Percentiles rank a stretch among this genome's conserved stretches.
phyloP scores from a whole-genome alignment of 257 asterid genomes.

The Nicotiana obtusifolia region DNA sequence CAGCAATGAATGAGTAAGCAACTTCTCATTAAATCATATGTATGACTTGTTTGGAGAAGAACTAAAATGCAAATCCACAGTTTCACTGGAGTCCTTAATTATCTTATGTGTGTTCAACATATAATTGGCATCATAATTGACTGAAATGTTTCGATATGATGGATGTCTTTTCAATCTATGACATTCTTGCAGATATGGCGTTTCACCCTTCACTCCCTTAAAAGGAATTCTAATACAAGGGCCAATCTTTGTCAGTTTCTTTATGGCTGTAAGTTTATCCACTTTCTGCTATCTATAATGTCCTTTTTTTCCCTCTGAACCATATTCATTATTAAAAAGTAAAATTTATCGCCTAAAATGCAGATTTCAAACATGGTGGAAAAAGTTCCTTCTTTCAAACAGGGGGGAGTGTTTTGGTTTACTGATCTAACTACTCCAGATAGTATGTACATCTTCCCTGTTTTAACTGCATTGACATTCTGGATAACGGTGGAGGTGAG shows the following conservation, averaged over 20 bases:
- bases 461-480: constrained; percentile 80
- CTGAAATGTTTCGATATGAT: neutral
- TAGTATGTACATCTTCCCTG: constrained; percentile 61
- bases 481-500: constrained; percentile 92
- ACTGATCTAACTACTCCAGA: constrained; percentile 88
- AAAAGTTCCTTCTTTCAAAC: constrained; percentile 84
- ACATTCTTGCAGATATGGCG: constrained; percentile 64
- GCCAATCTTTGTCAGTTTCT: constrained; percentile 72
- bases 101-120: neutral
- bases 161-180: neutral
- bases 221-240: constrained; percentile 73
- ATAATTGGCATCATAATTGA: neutral
- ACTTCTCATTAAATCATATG: constrained; percentile 15
- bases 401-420: constrained; percentile 88
- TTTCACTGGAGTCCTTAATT: neutral
- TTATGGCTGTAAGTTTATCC: constrained; percentile 73
- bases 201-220: constrained; percentile 76
- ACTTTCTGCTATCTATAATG: constrained; percentile 1
- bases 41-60: neutral
- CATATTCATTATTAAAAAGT: neutral
- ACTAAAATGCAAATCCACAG: neutral
- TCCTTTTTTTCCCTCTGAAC: neutral
- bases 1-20: constrained; percentile 66
- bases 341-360: constrained; percentile 12
- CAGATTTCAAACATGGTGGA: constrained; percentile 81